Evolutionary conservation across 805 yeast genomes (phyloP).

Genomic region (Monosporozyma unispora): DNA sequence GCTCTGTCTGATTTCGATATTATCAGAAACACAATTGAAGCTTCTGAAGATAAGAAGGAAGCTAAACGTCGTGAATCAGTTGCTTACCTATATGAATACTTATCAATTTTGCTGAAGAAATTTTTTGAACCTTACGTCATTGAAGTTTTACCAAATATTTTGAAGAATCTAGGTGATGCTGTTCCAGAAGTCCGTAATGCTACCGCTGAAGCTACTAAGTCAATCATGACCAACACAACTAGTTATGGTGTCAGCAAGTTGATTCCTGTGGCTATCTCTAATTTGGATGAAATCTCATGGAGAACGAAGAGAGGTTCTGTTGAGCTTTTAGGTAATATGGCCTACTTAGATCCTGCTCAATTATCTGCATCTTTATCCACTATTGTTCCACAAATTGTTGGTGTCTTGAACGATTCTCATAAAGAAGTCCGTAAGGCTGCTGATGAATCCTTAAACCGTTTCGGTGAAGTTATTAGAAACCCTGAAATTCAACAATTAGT

Average conservation of each 20-base stretch:
- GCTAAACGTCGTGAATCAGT: conserved; percentile 76
- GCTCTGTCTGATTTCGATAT: conserved; percentile 70
- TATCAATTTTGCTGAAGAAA: conserved; percentile 67
- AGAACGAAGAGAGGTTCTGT: conserved; percentile 95
- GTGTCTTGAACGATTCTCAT: conserved; percentile 88
- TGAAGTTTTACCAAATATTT: conserved; percentile 73
- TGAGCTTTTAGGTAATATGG: conserved; percentile 94
- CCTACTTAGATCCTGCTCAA: conserved; percentile 91
- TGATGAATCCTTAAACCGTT: conserved; percentile 74
- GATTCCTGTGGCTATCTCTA: conserved; percentile 82
- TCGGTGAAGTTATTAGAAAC: conserved; percentile 94
- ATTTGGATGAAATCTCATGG: conserved; percentile 87
- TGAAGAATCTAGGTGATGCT: conserved; percentile 78
- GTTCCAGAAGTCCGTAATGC: conserved; percentile 82
- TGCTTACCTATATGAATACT: conserved; percentile 73
- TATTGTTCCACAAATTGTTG: conserved; percentile 93
- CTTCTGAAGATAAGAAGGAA: conserved; percentile 79
- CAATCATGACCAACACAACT: conserved; percentile 84
- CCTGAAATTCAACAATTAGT: conserved; percentile 94
- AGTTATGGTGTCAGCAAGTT: conserved; percentile 84
- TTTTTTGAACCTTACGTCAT: conserved; percentile 90
- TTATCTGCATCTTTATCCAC: conserved; percentile 79
- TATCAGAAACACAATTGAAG: conserved; percentile 64
- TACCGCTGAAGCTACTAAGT: conserved; percentile 76
- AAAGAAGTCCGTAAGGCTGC: conserved; percentile 96